Percentiles rank a stretch among this genome's conserved stretches.
These are phyloP conservation scores for Pythium aristosporum DNA, from an alignment of 352 stramenopile genomes.

Conservation along the genomic window DNA sequence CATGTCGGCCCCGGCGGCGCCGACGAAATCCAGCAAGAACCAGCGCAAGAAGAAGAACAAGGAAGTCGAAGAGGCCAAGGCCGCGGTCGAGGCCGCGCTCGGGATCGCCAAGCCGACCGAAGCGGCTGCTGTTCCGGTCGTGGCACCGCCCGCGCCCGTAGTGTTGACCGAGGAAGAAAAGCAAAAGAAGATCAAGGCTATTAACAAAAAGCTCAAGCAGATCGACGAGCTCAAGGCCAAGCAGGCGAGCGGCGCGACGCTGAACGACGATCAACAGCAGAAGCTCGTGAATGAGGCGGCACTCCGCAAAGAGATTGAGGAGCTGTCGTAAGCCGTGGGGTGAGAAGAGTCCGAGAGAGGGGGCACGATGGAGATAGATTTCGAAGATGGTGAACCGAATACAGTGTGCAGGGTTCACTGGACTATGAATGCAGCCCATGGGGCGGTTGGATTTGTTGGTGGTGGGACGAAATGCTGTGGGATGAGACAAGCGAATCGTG, in stretches of 20 bases:
- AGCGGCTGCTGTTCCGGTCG: constrained; percentile 9
- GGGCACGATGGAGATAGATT: constrained; percentile 2
- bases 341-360: too few species aligned
- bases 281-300: constrained; percentile 70
- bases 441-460: constrained; percentile 24
- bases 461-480: constrained; percentile 47
- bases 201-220: constrained; percentile 89
- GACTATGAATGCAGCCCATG: constrained; percentile 28
- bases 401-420: neutral
- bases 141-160: constrained; percentile 17
- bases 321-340: constrained; percentile 38
- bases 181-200: constrained; percentile 80
- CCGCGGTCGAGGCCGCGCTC: constrained; percentile 54
- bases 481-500: neutral
- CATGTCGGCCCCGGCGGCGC: constrained; percentile 46
- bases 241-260: constrained; percentile 56
- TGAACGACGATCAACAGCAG: constrained; percentile 81
- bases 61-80: constrained; percentile 65
- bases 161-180: constrained; percentile 74
- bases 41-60: constrained; percentile 84
- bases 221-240: constrained; percentile 85
- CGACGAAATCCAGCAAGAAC: constrained; percentile 81
- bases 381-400: too few species aligned
- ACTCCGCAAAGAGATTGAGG: constrained; percentile 63
- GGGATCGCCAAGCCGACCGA: constrained; percentile 18